Percentiles rank a stretch among this genome's conserved stretches.
Conservation (phyloP, 192 early-diverging fungal species). For the Gonapodya prolifera region DNA sequence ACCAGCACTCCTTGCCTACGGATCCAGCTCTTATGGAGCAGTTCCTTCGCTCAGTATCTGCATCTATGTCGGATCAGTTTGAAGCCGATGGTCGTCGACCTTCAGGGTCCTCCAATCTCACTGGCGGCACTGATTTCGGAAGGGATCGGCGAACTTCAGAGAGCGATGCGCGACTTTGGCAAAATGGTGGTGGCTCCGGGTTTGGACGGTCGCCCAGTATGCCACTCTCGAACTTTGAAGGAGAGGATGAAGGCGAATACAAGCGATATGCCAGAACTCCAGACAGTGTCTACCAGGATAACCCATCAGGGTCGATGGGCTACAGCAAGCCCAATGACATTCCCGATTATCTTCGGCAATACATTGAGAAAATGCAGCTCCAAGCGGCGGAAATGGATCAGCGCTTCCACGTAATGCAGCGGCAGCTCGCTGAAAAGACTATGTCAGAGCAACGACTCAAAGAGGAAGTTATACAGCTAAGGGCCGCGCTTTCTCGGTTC, state of each 20-base stretch:
- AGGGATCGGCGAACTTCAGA: background rate
- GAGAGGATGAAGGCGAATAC: background rate
- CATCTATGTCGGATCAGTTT: background rate
- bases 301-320: background rate
- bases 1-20: background rate
- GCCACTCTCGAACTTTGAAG: background rate
- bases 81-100: background rate
- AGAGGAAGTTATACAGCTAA: background rate
- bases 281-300: background rate
- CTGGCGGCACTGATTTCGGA: background rate
- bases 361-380: background rate
- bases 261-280: background rate
- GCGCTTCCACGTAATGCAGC: background rate
- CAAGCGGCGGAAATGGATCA: background rate
- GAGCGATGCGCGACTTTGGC: background rate
- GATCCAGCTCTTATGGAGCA: background rate
- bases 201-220: background rate
- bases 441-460: background rate
- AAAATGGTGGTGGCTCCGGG: too few species aligned
- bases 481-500: background rate
- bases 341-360: background rate
- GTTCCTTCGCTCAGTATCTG: background rate
- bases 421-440: background rate
- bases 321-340: background rate
- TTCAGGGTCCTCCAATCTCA: background rate